Evolutionary conservation across 2,329 filamentous ascomycete species (phyloP).

Genomic region (Truncatella angustata): DNA sequence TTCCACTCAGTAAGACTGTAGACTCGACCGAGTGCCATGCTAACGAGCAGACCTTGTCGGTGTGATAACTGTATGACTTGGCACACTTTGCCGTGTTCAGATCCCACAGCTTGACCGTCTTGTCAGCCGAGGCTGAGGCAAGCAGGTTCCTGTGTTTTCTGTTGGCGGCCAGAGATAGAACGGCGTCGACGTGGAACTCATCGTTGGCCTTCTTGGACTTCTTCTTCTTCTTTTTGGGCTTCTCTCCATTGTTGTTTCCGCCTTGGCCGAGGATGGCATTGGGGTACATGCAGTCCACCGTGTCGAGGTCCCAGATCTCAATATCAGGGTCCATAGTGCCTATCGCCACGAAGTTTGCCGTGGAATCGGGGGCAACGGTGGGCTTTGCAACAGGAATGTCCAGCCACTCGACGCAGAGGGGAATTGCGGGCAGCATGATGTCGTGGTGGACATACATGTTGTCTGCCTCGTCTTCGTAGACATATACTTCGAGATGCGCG

Average conservation of each 20-base stretch:
- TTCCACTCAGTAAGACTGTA: constrained; percentile 86
- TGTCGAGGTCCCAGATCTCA: constrained; percentile 96
- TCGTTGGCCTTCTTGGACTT: constrained; percentile 87
- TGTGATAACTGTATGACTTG: constrained; percentile 94
- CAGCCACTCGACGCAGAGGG: constrained; percentile 92
- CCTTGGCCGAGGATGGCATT: constrained; percentile 90
- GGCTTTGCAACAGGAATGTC: constrained; percentile 83
- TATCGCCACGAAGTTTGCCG: constrained; percentile 89
- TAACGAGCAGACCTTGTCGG: constrained; percentile 94
- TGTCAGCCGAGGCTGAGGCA: constrained; percentile 92
- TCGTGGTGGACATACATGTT: constrained; percentile 99
- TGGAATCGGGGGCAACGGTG: constrained; percentile 58
- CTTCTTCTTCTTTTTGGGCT: constrained; percentile 86
- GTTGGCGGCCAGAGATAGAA: constrained; percentile 89
- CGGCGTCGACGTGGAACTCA: constrained; percentile 89
- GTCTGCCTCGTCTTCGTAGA: constrained; percentile 92
- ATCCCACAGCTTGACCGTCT: constrained; percentile 98
- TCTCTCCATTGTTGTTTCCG: constrained; percentile 47
- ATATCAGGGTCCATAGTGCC: constrained; percentile 99
- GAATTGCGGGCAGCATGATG: constrained; percentile 97
- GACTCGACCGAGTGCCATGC: constrained; percentile 89
- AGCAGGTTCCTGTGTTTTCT: constrained; percentile 90
- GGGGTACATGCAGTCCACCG: constrained; percentile 96
- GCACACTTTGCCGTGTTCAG: constrained; percentile 88
- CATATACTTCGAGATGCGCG: constrained; percentile 93